Base-by-base conservation (phyloP, 1,139 yeast species). In the Pichiaceae sp. region DNA sequence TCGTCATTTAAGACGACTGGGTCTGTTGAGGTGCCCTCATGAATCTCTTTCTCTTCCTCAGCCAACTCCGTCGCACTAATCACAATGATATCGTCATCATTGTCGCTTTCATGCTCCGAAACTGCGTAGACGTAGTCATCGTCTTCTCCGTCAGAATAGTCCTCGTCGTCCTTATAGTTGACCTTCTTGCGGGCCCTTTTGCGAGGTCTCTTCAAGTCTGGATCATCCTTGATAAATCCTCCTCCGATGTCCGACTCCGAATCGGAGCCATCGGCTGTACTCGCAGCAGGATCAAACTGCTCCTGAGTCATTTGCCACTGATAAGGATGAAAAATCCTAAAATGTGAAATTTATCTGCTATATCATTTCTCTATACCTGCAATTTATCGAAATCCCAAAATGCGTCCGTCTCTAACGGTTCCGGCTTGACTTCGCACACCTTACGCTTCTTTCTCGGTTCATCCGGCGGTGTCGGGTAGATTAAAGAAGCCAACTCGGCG, bases 191-290 rank as follows among this genome's bases (percentile, higher is more conserved):
- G 9, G 41, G 42, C 24, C 43, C 44, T 16, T 35, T 39, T 32
- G 19, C 27, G 12, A 3, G 28, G 14, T 40, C 41, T 38, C 37
- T 38, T 39, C 19, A 49, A 45, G 18, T 52, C 53, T 4, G 64
- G 60, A 45, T 69, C 73, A 42, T 64, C 59, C 4, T 56, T 54
- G 6, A 70, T 49, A 45, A 69, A 69, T 12, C 75, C 75, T 3
- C 74, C 36, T 2, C 19, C 35, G 14, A 32, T 14, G 17, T 32
- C 40, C 17, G 33, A 38, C 8, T 35, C 45, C n/a, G 27, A 25
- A 4, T 37, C 34, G 7, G 26, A 12, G n/a, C 23, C 18, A 17
- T 21, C 24, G 11, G 11, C 24, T n/a, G n/a, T n/a, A n/a, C n/a
- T n/a, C n/a, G n/a, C n/a, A n/a, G n/a, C n/a, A n/a, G n/a, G n/a